Percentiles rank a stretch among this genome's conserved stretches.
Evolutionary conservation across 2,329 filamentous ascomycete species (phyloP).

Genomic region (Apiospora hydei): DNA sequence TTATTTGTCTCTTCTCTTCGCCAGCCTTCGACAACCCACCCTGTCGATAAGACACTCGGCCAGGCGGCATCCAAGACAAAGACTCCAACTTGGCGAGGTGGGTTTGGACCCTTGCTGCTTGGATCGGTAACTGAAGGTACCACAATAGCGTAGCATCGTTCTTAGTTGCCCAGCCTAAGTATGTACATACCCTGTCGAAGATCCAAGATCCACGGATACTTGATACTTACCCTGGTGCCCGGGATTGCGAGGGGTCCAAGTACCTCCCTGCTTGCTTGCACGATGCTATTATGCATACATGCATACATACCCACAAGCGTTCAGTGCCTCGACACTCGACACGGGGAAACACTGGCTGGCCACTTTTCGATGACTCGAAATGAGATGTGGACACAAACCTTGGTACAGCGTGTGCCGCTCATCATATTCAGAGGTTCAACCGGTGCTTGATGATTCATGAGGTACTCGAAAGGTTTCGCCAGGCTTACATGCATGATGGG

Average conservation of each 20-base stretch:
- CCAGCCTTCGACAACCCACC: not conserved
- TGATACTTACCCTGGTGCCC: not conserved
- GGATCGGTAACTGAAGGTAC: conserved; percentile 1
- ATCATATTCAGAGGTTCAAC: not conserved
- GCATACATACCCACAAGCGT: no score
- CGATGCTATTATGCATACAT: not conserved
- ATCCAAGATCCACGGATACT: not conserved
- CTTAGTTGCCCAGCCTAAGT: not conserved
- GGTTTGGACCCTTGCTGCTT: conserved; percentile 8
- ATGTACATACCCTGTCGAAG: not conserved
- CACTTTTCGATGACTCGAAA: conserved; percentile 1
- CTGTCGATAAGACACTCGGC: not conserved
- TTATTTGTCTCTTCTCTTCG: not conserved
- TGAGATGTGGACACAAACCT: conserved; percentile 13
- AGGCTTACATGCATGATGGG: conserved; percentile 12
- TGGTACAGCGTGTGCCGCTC: not conserved
- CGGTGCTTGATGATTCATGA: conserved; percentile 12
- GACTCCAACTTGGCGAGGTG: not conserved
- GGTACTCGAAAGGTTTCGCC: not conserved
- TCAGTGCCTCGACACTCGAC: no score
- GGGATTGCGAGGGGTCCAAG: not conserved
- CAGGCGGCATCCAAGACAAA: not conserved
- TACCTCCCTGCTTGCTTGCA: not conserved
- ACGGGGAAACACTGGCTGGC: not conserved
- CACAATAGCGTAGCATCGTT: conserved; percentile 9